These are phyloP conservation scores for Flagelloscypha sp. DNA, from an alignment of 768 basidiomycete genomes.

Conservation along the genomic window DNA sequence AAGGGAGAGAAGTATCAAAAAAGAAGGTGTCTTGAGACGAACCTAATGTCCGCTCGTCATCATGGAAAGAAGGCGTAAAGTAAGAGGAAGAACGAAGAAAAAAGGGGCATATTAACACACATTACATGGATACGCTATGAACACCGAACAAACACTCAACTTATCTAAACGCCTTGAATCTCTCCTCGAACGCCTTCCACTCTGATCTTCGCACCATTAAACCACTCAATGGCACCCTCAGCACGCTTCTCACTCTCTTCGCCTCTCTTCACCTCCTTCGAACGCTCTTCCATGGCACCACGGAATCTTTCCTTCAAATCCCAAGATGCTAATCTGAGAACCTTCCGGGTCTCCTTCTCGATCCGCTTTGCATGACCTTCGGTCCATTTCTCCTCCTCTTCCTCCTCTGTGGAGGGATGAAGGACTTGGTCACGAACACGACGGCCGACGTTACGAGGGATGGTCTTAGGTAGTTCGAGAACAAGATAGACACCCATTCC, in stretches of 20 bases:
- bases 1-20: too few relatives aligned
- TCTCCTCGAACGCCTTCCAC: conserved; percentile 37
- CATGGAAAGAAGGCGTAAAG: too few relatives aligned
- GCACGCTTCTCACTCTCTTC: conserved; percentile 73
- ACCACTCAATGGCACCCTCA: conserved; percentile 62
- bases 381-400: conserved; percentile 51
- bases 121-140: too few relatives aligned
- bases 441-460: conserved; percentile 85
- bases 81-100: too few relatives aligned
- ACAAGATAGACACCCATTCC: conserved; percentile 76
- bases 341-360: conserved; percentile 84
- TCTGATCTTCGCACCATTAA: conserved; percentile 45
- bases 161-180: too few relatives aligned
- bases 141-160: too few relatives aligned
- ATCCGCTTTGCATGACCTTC: conserved; percentile 64
- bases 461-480: conserved; percentile 77
- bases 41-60: too few relatives aligned
- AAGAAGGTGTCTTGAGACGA: too few relatives aligned
- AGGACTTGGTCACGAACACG: conserved; percentile 63
- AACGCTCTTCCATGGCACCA: conserved; percentile 69
- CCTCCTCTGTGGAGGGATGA: conserved; percentile 33
- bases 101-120: too few relatives aligned
- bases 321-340: conserved; percentile 84
- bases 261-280: conserved; percentile 64
- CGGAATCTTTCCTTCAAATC: conserved; percentile 80